Base-by-base conservation (phyloP, 805 yeast species). In the Nakazawaea molendinolei region DNA sequence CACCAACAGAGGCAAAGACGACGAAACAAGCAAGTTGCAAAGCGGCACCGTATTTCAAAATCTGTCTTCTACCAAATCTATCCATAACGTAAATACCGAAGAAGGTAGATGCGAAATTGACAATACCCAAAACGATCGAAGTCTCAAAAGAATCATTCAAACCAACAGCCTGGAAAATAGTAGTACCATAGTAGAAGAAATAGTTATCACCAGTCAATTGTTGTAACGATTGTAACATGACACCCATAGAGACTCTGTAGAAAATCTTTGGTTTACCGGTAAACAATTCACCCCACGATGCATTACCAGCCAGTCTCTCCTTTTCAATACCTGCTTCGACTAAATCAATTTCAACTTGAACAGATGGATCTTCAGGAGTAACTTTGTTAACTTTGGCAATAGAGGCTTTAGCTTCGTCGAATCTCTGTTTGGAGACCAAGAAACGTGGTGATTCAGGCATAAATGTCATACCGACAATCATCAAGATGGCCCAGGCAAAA, bases 361-460 rank as follows among this genome's bases (percentile, higher is more conserved):
- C 73, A 30, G 71, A 68, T 34, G 72, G 70, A 46, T 74, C 73
- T 33, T 79, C 81, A n/a, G 58, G 46, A 6, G 67, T 46, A 26
- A 69, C 64, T 53, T 72, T 76, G 66, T 79, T 79, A 33, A 79
- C 69, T 46, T 51, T 69, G 21, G 80, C 78, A 45, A 79, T 55
- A 9, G 81, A 68, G 3, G 41, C 40, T 49, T 56, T 69, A 29
- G 86, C 86, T 40, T 71, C 74, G 23, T 73, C 79, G 23, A 65
- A 42, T 38, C 58, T 65, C 29, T 60, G 62, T 42, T 60, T 61
- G 53, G 68, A 74, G 42, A 74, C 65, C 57, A 79, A 66, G 60
- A 55, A 79, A 51, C 82, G 63, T 43, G 86, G 82, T 23, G 84
- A 75, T 60, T 79, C 86, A 23, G 86, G 86, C 71, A 77, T 75